These are phyloP conservation scores for Aristolochia contorta DNA, from an alignment of 164 flowering plant species.

Conservation along the genomic window DNA sequence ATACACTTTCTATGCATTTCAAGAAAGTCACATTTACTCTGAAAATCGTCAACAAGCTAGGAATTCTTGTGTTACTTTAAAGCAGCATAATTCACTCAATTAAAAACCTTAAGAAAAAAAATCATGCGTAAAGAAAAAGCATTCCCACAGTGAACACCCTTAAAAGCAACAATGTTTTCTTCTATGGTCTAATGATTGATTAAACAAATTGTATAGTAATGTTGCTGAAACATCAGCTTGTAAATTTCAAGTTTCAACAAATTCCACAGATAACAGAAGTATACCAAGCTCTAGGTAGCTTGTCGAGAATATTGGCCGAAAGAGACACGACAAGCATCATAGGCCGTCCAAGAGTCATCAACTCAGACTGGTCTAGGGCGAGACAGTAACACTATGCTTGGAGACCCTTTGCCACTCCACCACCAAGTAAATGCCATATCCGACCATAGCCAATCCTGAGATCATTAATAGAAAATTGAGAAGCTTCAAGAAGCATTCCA, in stretches of 20 bases:
- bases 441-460: slow-evolving; percentile 80
- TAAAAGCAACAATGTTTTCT: background rate
- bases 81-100: too few species aligned
- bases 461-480: slow-evolving; percentile 70
- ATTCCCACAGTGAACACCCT: background rate
- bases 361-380: slow-evolving; percentile 5
- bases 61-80: too few species aligned
- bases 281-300: slow-evolving; percentile 91
- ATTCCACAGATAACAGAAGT: background rate
- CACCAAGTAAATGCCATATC: slow-evolving; percentile 85
- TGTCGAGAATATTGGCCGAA: slow-evolving; percentile 41
- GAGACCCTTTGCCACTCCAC: slow-evolving; percentile 40
- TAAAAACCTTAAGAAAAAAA: background rate
- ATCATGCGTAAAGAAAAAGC: background rate
- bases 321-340: slow-evolving; percentile 61
- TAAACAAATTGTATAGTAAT: too few species aligned
- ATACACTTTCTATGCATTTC: too few species aligned
- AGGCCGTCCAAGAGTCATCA: slow-evolving; percentile 69
- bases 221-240: background rate
- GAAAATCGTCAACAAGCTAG: too few species aligned
- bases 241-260: background rate
- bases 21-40: too few species aligned
- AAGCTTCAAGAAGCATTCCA: slow-evolving; percentile 77
- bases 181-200: background rate
- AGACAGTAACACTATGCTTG: background rate